Base-by-base conservation (phyloP, 2,329 filamentous ascomycete genomes). In the Aspergillus ustus region DNA sequence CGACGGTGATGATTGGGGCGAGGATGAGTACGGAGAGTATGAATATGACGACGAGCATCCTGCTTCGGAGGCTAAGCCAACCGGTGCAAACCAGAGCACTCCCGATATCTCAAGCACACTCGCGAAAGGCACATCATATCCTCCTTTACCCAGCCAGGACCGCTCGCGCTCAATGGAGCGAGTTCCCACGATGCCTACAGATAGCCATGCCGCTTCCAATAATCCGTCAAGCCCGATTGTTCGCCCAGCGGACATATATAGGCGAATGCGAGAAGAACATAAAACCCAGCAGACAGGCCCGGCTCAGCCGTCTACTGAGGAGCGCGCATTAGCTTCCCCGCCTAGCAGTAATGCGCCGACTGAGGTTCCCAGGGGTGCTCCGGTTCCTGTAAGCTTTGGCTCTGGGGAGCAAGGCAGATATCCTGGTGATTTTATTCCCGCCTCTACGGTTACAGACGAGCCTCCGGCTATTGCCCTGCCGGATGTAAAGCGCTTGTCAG, bases 1-100 rank as follows among this genome's bases (percentile, higher is more conserved):
- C 73, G 93, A 94, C 71, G 94, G 93, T 65, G 93, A 96, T 70
- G 94, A 97, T 72, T 97, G 94, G 93, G 94, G 92, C 40, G 90
- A 87, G 37, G 80, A 80, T 48, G 84, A 85, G 52, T 84, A 83
- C 59, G 87, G 89, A 40, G 86, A 89, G 8, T 85, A 87, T 61
- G 85, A 87, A n/a, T 85, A 88, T 34, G 82, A 84, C 59, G 84
- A 87, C n/a, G 84, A 88, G 43, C 81, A 83, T 61, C 82, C 84
- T 65, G 70, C 69, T 11, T 61, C 70, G 7, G 63, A 70, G 22
- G 63, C 67, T 31, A 65, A 63, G 49, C 70, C 69, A 31, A 63
- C 67, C 17, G 66, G 69, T 62, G 58, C 66, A 45, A 68, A 72
- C 34, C 74, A 70, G 31, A 69, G 70, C 61, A 70, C 69, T 46